Base-by-base conservation (phyloP, 139 green algal genomes). In the Auxenochlorella pyrenoidosa region DNA sequence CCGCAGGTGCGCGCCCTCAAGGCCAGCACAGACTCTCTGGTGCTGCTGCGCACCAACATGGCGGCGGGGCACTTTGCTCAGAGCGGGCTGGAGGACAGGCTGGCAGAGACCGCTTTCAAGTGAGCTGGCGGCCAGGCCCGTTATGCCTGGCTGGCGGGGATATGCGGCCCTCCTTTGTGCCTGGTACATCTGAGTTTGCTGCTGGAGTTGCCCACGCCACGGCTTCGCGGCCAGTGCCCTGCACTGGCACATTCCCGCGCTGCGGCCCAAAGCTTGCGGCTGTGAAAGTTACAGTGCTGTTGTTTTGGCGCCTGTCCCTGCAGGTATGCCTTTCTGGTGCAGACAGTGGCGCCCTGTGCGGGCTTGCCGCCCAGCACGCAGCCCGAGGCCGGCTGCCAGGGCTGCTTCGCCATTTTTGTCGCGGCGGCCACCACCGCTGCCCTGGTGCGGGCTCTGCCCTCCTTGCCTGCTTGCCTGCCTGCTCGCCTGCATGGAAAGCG, bases 51-150 rank as follows among this genome's bases (percentile, higher is more conserved):
- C 84, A 90, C 87, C 66, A 87, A 93, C 44, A 68, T 89, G 76
- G 90, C 79, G 12, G 90, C 88, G 22, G 90, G 90, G 38, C 94
- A 98, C 90, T 97, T 97, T 90, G 94, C 87, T 2, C 89, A 96
- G 44, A 94, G 89, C 41, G 94, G 94, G 2, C 90, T 94, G 19
- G 91, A 90, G 68, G 90, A 90, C 58, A 68, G 40, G 59, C 84
- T 92, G 65, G 89, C 86, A 30, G 90, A 95, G 75, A 82, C 34
- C 24, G 92, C 94, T 0, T 87, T 96, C 60, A 94, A 98, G 85
- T 86, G 82, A 79, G 82, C 47, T 10, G 47, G 47, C 47, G 47
- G 8, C 10, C 47, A 6, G 47, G 8, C 47, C 47, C 47, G 47
- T 54, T 10, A 54, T 54, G 47, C 47, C 47, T 18, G 8, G 47